Evolutionary conservation across 257 asterid species (phyloP), one percentile per base, ranked within the genome.

Genomic region (Thymus mandschuricus): DNA sequence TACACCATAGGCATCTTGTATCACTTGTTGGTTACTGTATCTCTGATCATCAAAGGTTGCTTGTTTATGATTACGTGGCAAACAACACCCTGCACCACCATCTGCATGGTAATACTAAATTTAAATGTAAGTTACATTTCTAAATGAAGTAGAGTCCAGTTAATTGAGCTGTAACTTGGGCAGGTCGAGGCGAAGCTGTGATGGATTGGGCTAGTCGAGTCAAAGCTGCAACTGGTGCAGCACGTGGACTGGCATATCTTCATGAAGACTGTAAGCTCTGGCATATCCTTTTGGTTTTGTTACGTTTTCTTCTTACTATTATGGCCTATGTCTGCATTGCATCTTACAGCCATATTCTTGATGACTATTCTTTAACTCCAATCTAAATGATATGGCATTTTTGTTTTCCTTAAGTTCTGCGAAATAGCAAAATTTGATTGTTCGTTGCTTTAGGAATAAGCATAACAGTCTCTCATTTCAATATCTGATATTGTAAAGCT

Each of bases 21-120:
- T 87, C 97, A 44, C 95, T 92, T 48, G 97, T 92, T 54, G 97
- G 97, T 80, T 92, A 92, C 79, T 92, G 97, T 70, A 89, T 86
- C 57, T 55, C 92, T 41, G 96, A 92, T 58, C 71, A 74, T 70
- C 96, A 92, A 66, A 89, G 96, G 71, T 50, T 92, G 86, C 96
- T 92, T 29, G 96, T 92, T 62, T 92, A 87, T 70, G 96, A 92
- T 78, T 92, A 78, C 58, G 96, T 89, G 85, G 89, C 97, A 33
- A 92, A 92, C 69, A 64, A 89, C 76, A 92, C 97, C 60, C 89
- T 92, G 79, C 85, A 92, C 76, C 73, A 89, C 71, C 96, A 92
- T 76, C 92, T 92, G 64, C 89, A 92, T 63, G 88, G 96, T 89
- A 86, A 80, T 88, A 64, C 76, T 62, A 48, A 40, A 49, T 73